These are phyloP conservation scores for Naganishia cerealis DNA, from an alignment of 1,284 basidiomycete genomes.

Conservation along the genomic window DNA sequence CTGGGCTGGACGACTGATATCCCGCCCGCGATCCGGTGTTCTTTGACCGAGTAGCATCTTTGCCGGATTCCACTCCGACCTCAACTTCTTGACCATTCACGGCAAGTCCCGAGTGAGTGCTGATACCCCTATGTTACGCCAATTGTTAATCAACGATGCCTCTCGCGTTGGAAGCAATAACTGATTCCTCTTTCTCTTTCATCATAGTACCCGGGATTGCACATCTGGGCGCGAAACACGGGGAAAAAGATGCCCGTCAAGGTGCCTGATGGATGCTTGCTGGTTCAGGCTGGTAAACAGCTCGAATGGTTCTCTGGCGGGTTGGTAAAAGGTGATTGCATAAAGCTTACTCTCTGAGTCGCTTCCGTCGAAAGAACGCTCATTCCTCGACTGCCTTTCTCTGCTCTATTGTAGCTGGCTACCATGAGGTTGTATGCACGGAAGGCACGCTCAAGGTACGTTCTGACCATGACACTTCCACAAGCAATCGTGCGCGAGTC, in stretches of 20 bases:
- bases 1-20: not conserved
- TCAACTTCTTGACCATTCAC: constrained; percentile 70
- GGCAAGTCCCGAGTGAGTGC: constrained; percentile 63
- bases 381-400: not conserved
- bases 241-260: constrained; percentile 80
- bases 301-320: constrained; percentile 85
- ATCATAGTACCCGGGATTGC: constrained; percentile 42
- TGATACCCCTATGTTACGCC: not conserved
- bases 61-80: constrained; percentile 76
- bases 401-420: constrained; percentile 61
- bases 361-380: not conserved
- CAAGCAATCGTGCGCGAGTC: not conserved
- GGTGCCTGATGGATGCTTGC: constrained; percentile 65
- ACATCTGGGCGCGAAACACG: constrained; percentile 88
- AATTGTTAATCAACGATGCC: too few species aligned
- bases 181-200: too few species aligned
- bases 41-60: constrained; percentile 64
- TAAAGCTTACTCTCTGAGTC: not conserved
- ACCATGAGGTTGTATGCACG: constrained; percentile 86
- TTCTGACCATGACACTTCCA: constrained; percentile 31
- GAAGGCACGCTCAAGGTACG: constrained; percentile 68
- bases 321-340: constrained; percentile 65
- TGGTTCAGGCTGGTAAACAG: constrained; percentile 85
- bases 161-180: too few species aligned
- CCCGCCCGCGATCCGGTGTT: not conserved